Base-by-base conservation (phyloP, 345 rosid genomes). In the Hirschfeldia incana region DNA sequence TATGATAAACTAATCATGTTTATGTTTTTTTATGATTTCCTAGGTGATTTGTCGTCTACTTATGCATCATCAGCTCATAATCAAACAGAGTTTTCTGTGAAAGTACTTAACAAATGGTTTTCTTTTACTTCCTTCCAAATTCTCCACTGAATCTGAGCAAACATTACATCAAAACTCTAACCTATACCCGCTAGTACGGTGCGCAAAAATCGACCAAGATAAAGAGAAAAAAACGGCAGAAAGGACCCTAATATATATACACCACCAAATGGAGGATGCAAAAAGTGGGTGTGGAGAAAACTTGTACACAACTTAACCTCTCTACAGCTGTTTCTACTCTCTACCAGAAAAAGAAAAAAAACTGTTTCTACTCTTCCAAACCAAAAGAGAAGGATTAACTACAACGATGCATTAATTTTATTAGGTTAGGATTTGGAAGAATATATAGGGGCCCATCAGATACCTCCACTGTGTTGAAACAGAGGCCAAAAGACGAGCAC, bases 311-410 rank as follows among this genome's bases (percentile, higher is more conserved):
- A 53, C 39, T 51, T 34, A 27, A 74, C 72, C 72, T 64, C 57
- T 65, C 72, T 55, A 66, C 65, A 65, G 9, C 64, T 33, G 78
- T 74, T 65, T 65, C 72, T 65, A 66, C 39, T 26, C 65, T 65
- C 55, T 49, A 53, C 27, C 39, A n/a, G n/a, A 13, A 49, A 51
- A n/a, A n/a, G 44, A 39, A 39, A 42, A 42, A 42, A 42, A 51
- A 16, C 67, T 37, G 73, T 39, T 67, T 76, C 73, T 58, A 68
- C 49, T 39, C 74, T 68, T 68, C 60, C 61, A 60, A 76, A 30
- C 61, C 61, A 76, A 42, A 68, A 27, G 37, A 34, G 58, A 42
- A 42, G 30, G 67, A 76, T 26, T 9, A 59, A 27, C 64, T 59
- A 59, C 33, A 27, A 59, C 64, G 64, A 59, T 26, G 33, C 64